Percentiles rank a stretch among this genome's conserved stretches.
phyloP scores from a whole-genome alignment of 164 flowering plant species.

The Vitis riparia region DNA sequence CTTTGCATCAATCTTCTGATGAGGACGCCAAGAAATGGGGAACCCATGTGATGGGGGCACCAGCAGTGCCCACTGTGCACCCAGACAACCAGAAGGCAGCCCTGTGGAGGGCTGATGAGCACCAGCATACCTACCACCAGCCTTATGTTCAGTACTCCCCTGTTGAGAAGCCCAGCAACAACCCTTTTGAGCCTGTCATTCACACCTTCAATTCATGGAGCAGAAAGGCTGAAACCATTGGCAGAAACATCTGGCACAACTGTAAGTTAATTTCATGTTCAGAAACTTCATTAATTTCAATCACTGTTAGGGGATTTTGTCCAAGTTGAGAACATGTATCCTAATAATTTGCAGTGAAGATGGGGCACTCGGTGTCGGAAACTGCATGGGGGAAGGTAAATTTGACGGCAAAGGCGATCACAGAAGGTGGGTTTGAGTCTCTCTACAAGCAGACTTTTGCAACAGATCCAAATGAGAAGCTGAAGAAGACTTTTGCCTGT shows the following conservation, averaged over 20 bases:
- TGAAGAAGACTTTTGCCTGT: constrained; percentile 27
- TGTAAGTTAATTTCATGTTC: constrained; percentile 20
- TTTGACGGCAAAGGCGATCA: constrained; percentile 31
- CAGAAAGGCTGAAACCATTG: constrained; percentile 41
- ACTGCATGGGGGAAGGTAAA: constrained; percentile 66
- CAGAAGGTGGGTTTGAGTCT: constrained; percentile 29
- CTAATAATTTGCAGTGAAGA: constrained; percentile 39
- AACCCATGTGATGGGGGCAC: constrained; percentile 30
- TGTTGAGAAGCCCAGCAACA: constrained; percentile 27
- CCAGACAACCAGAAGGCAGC: constrained; percentile 37
- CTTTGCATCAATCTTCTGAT: neutral
- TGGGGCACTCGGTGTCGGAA: constrained; percentile 52
- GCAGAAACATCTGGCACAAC: constrained; percentile 48
- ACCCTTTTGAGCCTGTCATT: constrained; percentile 40
- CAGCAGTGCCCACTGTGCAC: constrained; percentile 31
- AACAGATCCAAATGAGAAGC: constrained; percentile 26
- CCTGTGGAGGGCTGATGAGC: constrained; percentile 25
- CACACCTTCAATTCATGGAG: constrained; percentile 40
- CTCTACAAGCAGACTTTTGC: constrained; percentile 24
- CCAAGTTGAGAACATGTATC: no score
- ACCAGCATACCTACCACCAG: constrained; percentile 24
- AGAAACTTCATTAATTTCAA: neutral
- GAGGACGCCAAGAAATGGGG: constrained; percentile 35
- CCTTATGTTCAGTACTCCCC: constrained; percentile 42
- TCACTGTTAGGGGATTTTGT: no score